Evolutionary conservation across 176 grass and related monocot species (phyloP), one percentile per base, ranked within the genome.

Genomic region (Zizania latifolia): DNA sequence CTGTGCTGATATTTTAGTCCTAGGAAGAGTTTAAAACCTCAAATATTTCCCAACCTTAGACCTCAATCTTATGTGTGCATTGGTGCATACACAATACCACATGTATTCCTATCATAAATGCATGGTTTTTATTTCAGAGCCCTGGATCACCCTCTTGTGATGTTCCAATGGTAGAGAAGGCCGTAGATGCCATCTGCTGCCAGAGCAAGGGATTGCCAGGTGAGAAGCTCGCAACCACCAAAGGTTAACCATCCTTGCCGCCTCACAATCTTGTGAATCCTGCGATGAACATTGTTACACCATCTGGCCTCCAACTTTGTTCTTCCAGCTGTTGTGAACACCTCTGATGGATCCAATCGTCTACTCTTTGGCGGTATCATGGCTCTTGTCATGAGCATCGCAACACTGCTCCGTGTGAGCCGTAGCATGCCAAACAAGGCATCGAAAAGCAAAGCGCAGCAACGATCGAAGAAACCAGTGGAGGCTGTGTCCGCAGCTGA

Each of bases 161-260:
- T 80, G 85, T 98, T 77, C 94, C 86, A 33, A 92, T 94, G 86
- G 61, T 94, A 39, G 95, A 98, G 63, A 94, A 98, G 84, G 84
- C 61, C 37, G 78, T 98, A 51, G 84, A 93, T 66, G 78, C 86
- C 27, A 78, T 83, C 21, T 90, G n/a, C n/a, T n/a, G 78, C 75
- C 83, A 87, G 85, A n/a, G 56, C 72, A 82, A 87, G n/a, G n/a
- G 88, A 57, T 64, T 76, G 29, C 41, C 75, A 21, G 68, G 92
- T 35, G 89, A 94, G 62, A 94, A 98, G 41, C 36, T 87, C n/a
- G 84, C 89, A 72, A 43, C 90, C 27, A 78, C 91, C 45, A 92
- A 94, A 88, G 95, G 95, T 98, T 83, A 76, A 71, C 44, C 26
- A 43, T 12, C 32, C 16, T 34, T 14, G 41, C 10, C 40, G 55